Evolutionary conservation across 106 monocot genomes (phyloP), one percentile per base, ranked within the genome.

Genomic region (Phalaenopsis equestris): DNA sequence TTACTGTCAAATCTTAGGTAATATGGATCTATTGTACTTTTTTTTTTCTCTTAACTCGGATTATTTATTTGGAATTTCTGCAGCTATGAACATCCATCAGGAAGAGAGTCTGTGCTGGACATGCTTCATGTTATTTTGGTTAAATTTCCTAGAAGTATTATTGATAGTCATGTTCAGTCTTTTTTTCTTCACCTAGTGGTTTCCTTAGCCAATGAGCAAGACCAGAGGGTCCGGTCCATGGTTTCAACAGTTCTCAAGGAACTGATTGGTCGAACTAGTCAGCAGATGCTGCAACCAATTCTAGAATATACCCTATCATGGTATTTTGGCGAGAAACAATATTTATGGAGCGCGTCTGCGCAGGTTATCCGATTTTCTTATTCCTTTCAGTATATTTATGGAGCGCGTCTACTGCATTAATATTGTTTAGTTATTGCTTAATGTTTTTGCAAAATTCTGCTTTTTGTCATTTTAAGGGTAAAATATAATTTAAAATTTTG

Each of bases 11-110:
- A 98, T 85, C 82, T 94, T 19, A 96, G 91, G 96, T 72, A 87
- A 55, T 24, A 24, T 58, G 19, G 21, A 39, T 56, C 18, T 41
- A 55, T 49, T 38, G 38, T 52, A 8, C 30, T 82, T 49, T 68
- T 76, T 45, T 8, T 64, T 43, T 24, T 52, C 24, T 52, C 38
- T 42, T 37, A 56, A 47, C 14, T 68, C 37, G 39, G 49, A 16
- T 81, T 73, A n/a, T 42, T 61, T 11, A 30, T 47, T 38, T 21
- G 23, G 21, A 64, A 43, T 77, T 67, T 64, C 79, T 87, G 55
- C 89, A 94, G 94, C 47, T 98, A 98, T 88, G 94, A 92, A 82
- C 98, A 98, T 87, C 52, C 94, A 18, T 93, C 94, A 41, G 98
- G 98, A 78, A 90, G 92, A 86, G 94, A 92, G 92, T 84, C 94